Evolutionary conservation across 2,329 filamentous ascomycete genomes (phyloP), one percentile per base, ranked within the genome.

Genomic region (Hymenoscyphus albidus): DNA sequence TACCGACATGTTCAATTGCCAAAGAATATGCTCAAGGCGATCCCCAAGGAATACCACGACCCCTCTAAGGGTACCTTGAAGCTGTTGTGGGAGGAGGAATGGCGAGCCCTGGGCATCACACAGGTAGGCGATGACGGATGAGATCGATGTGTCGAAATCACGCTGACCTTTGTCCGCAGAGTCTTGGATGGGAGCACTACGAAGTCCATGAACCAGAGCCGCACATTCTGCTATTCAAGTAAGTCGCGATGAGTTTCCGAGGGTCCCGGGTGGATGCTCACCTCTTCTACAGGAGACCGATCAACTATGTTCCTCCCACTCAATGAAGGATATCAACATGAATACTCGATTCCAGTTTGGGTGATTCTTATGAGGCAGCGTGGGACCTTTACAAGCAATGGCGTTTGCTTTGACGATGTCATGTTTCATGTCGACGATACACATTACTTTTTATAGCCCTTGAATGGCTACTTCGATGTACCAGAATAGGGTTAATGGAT

Each of bases 201-300:
- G 95, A 99, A 79, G 95, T 99, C 62, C 95, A 99, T 78, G 95
- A 98, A 78, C 95, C 95, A 55, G 95, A 99, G 80, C 95, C 95
- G 70, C 95, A 99, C 78, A 99, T 99, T 74, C 85, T 99, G 63
- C 86, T 99, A 39, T 99, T 99, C 86, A 99, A 99, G 94, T 97
- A 81, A 78, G 91, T 54, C 9, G 32, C n/a, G 32, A 35, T 12
- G 44, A n/a, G 9, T 13, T 61, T 31, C 13, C 16, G 35, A 54
- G 27, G 39, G 61, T n/a, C 5, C 5, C 10, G 62, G 22, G 51
- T 16, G 42, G 58, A 39, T 60, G 56, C 68, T 72, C 48, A 72
- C 61, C 40, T 14, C 12, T 54, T 42, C 51, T 44, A 44, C 59
- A 76, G 74, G 73, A 70, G 75, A 67, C 72, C 73, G n/a, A 70